These are phyloP conservation scores for Pichiaceae sp. DNA, from an alignment of 1,139 yeast genomes.

Conservation along the genomic window DNA sequence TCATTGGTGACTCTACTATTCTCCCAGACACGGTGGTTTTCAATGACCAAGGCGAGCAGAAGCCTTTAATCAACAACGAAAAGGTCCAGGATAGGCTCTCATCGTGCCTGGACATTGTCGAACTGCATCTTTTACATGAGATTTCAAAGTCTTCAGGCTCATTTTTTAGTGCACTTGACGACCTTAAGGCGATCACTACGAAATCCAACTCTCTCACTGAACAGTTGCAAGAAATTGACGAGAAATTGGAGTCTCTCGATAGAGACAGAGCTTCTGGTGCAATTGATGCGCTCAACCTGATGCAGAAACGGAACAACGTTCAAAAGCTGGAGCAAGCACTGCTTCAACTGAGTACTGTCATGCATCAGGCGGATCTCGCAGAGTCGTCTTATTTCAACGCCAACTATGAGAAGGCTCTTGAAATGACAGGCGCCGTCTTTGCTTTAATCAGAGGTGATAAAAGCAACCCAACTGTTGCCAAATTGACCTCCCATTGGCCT, in stretches of 20 bases:
- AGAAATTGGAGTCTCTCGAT: conserved; percentile 36
- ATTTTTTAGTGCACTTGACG: conserved; percentile 78
- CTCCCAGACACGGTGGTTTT: conserved; percentile 16
- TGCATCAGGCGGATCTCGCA: conserved; percentile 45
- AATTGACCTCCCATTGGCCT: conserved; percentile 37
- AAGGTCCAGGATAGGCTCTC: conserved; percentile 75
- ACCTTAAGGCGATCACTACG: conserved; percentile 53
- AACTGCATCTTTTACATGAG: conserved; percentile 69
- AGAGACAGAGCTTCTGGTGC: conserved; percentile 45
- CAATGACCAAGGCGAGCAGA: conserved; percentile 20
- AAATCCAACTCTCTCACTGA: conserved; percentile 47
- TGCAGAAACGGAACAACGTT: conserved; percentile 51
- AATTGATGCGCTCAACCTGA: conserved; percentile 39
- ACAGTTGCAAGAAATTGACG: conserved; percentile 37
- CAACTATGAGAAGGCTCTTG: conserved; percentile 38
- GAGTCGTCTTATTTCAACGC: conserved; percentile 37
- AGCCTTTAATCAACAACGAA: conserved; percentile 35
- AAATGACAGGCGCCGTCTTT: conserved; percentile 49
- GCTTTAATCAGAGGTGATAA: conserved; percentile 45
- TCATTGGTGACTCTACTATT: conserved; percentile 45
- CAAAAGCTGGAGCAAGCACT: conserved; percentile 56
- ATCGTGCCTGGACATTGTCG: conserved; percentile 78
- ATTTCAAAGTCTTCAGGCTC: conserved; percentile 79
- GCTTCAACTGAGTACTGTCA: conserved; percentile 50
- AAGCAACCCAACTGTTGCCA: conserved; percentile 20